Base-by-base conservation (phyloP, 164 flowering plant species). In the Cinnamomum chago region DNA sequence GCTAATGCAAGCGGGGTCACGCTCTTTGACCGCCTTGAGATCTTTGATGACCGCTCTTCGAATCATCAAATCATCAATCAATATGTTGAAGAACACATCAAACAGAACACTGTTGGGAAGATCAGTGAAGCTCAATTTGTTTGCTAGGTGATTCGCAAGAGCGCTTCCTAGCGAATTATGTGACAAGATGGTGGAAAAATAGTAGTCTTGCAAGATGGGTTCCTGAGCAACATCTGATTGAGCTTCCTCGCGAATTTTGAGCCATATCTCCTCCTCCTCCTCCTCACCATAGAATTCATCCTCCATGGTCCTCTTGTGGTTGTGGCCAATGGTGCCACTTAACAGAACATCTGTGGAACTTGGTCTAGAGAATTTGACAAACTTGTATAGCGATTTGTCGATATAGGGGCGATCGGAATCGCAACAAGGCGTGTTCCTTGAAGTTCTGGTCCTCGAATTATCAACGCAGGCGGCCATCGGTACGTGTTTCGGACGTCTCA, bases 1-100 rank as follows among this genome's bases (percentile, higher is more conserved):
- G 67, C 90, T 88, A 2, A 83, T 58, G 55, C 96, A 91, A 17
- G 96, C 98, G 0, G 98, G 92, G 77, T 93, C 98, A 30, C 94
- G 78, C 62, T 91, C 89, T 60, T 79, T 87, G 23, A 82, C 92
- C 0, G 93, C 96, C 35, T 50, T 82, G n/a, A 93, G 67, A 77
- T 93, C 98, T 9, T 71, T 84, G 72, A 72, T 75, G 1, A 87
- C 83, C 0, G 90, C 83, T 15, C 5, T 35, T 47, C 74, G 64
- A 25, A 93, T 85, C 47, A 76, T 89, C 0, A 1, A 17, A 72
- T 85, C 83, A 6, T 78, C 89, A 3, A 11, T 50, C 4, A 93
- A 78, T 9, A 79, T 83, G 17, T 75, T 71, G 3, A 67, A 11
- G 77, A 93, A 89, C 51, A 91, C 72, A 11, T 86, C 88, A 14